phyloP scores from a whole-genome alignment of 768 basidiomycete species.

The Fibroporia radiculosa region DNA sequence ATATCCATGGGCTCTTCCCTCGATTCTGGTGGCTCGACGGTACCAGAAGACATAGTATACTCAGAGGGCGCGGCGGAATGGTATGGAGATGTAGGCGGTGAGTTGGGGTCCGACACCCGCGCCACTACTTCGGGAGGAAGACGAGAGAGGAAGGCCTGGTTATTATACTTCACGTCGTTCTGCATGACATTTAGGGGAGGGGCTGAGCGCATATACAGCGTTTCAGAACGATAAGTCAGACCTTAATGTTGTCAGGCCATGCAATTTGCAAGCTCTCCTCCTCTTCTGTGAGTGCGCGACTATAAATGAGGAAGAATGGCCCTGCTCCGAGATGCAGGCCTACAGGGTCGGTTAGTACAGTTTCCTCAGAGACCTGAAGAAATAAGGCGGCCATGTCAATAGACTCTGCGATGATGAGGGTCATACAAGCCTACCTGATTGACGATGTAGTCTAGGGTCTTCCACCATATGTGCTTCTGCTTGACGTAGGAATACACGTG shows the following conservation, averaged over 20 bases:
- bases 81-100: conserved; percentile 16
- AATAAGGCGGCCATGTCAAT: neutral
- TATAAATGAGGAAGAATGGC: conserved; percentile 73
- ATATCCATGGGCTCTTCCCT: conserved; percentile 19
- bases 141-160: conserved; percentile 27
- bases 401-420: neutral
- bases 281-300: conserved; percentile 25
- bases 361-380: conserved; percentile 59
- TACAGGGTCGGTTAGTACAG: conserved; percentile 57
- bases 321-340: conserved; percentile 74
- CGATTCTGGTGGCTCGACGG: conserved; percentile 14
- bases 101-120: conserved; percentile 16
- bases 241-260: conserved; percentile 26
- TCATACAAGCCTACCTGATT: conserved; percentile 40
- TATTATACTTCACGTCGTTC: conserved; percentile 31
- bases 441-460: conserved; percentile 62
- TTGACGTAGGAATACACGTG: conserved; percentile 76
- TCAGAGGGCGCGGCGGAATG: conserved; percentile 11
- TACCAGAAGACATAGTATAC: conserved; percentile 14
- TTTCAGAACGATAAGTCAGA: conserved; percentile 6
- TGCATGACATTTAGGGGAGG: conserved; percentile 4
- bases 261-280: conserved; percentile 16
- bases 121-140: conserved; percentile 23
- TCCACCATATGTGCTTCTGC: conserved; percentile 71
- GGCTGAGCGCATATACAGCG: neutral